phyloP scores from a whole-genome alignment of 805 yeast species.

The Cephaloascus albidus region DNA sequence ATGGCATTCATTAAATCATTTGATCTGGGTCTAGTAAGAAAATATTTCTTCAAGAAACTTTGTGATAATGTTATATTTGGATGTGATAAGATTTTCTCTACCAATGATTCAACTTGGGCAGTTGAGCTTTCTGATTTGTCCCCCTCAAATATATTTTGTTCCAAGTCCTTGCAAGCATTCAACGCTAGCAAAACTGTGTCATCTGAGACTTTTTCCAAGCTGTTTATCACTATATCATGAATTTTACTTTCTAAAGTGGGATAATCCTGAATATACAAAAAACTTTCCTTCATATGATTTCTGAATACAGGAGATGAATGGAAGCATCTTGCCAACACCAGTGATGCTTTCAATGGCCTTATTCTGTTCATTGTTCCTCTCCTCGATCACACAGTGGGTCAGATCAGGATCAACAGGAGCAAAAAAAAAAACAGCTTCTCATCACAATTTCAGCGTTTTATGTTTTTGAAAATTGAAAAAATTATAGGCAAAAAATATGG shows the following conservation, averaged over 20 bases:
- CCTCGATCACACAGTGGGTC: too few relatives aligned
- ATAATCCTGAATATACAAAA: not conserved
- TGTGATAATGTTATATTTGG: not conserved
- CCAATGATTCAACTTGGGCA: conserved; percentile 4
- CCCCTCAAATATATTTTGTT: conserved; percentile 12
- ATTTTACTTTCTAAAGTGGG: not conserved
- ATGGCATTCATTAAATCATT: conserved; percentile 5
- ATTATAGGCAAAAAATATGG: conserved; percentile 5
- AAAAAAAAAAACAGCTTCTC: too few relatives aligned
- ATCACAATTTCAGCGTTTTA: too few relatives aligned
- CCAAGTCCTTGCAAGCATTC: not conserved
- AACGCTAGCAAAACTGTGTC: not conserved
- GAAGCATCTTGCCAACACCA: too few relatives aligned
- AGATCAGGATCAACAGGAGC: too few relatives aligned
- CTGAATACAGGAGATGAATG: too few relatives aligned
- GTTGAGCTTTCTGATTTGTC: conserved; percentile 1
- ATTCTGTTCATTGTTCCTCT: too few relatives aligned
- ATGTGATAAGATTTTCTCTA: conserved; percentile 4
- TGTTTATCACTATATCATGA: not conserved
- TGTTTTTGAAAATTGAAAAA: too few relatives aligned
- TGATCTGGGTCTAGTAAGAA: not conserved
- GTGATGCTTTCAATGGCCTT: too few relatives aligned
- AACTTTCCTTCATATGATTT: not conserved
- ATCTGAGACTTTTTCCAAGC: not conserved
- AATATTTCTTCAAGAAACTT: not conserved